A percentile compares a stretch with the other conserved stretches of the same genome.
These are phyloP conservation scores for Mesotaenium endlicherianum DNA, from an alignment of 139 green algal genomes.

Conservation along the genomic window DNA sequence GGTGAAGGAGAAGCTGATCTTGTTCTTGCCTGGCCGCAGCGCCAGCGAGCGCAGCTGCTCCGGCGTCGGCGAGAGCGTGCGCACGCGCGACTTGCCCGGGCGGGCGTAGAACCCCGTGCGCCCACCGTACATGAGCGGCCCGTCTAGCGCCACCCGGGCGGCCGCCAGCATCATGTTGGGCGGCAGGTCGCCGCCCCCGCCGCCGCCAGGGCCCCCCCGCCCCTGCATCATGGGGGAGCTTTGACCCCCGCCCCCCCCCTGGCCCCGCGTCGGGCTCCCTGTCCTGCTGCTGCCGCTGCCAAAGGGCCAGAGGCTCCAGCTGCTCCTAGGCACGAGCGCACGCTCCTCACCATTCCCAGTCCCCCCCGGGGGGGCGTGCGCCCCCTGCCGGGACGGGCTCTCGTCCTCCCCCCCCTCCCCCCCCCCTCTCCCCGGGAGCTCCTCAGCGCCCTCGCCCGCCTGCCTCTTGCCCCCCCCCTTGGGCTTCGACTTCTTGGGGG, in stretches of 20 bases:
- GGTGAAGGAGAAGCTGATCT: conserved; percentile 71
- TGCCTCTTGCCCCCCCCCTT: not conserved
- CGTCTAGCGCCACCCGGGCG: not conserved
- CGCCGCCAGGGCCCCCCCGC: not conserved
- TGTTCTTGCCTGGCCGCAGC: conserved; percentile 75
- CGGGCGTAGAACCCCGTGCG: conserved; percentile 1
- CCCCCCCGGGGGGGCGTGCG: no score
- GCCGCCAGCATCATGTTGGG: conserved; percentile 27
- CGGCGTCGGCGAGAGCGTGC: conserved; percentile 6
- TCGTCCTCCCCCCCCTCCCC: conserved; percentile 6
- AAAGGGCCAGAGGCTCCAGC: conserved; percentile 40
- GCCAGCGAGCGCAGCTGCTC: conserved; percentile 67
- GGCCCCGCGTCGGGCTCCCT: not conserved
- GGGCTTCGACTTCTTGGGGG: not conserved
- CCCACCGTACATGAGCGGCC: not conserved
- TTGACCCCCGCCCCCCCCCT: not conserved
- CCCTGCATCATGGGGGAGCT: not conserved
- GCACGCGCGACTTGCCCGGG: not conserved
- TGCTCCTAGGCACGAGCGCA: no score
- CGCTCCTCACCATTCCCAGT: no score
- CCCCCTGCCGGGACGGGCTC: no score
- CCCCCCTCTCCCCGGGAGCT: not conserved
- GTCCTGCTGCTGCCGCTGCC: not conserved
- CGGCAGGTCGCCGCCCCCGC: not conserved
- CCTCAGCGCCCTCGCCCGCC: not conserved